Conservation (phyloP, 495 filamentous ascomycete species). For the Bacidia gigantensis region DNA sequence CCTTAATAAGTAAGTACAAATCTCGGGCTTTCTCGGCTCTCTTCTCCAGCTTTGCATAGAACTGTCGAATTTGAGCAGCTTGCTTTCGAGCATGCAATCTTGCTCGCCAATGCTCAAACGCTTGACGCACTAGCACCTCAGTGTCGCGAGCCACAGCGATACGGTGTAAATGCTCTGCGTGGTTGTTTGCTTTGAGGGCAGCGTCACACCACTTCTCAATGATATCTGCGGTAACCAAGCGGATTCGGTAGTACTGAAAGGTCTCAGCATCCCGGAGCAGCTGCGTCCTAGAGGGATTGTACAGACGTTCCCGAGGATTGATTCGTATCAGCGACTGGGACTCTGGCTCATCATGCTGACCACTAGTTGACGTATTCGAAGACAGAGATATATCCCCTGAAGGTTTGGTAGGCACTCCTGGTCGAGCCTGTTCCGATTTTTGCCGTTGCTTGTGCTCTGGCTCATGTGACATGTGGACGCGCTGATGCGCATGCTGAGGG, state of each 20-base stretch:
- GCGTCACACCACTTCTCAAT: constrained; percentile 42
- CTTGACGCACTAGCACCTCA: constrained; percentile 38
- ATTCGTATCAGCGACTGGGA: not conserved
- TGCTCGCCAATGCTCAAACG: constrained; percentile 44
- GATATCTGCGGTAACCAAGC: constrained; percentile 32
- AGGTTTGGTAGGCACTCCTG: too few relatives aligned
- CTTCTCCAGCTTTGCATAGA: constrained; percentile 46
- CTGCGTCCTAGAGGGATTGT: constrained; percentile 41
- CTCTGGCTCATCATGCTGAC: too few relatives aligned
- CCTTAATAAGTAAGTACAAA: constrained; percentile 53
- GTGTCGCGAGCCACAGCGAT: constrained; percentile 40
- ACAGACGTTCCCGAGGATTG: constrained; percentile 17
- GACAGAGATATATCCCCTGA: not conserved
- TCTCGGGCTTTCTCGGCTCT: constrained; percentile 49
- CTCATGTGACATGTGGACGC: constrained; percentile 5
- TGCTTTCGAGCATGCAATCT: constrained; percentile 35
- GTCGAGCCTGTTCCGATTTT: too few relatives aligned
- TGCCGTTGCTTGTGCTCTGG: constrained; percentile 1
- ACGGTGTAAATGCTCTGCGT: constrained; percentile 32
- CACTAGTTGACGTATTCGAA: not conserved
- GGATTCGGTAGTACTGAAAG: constrained; percentile 40
- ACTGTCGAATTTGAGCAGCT: constrained; percentile 39
- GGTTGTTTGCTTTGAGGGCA: constrained; percentile 31
- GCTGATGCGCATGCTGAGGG: too few relatives aligned
- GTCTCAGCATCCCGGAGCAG: constrained; percentile 44